A percentile compares a stretch with the other conserved stretches of the same genome.
These are phyloP conservation scores for Arctium lappa DNA, from an alignment of 129 eudicot species.

Conservation along the genomic window DNA sequence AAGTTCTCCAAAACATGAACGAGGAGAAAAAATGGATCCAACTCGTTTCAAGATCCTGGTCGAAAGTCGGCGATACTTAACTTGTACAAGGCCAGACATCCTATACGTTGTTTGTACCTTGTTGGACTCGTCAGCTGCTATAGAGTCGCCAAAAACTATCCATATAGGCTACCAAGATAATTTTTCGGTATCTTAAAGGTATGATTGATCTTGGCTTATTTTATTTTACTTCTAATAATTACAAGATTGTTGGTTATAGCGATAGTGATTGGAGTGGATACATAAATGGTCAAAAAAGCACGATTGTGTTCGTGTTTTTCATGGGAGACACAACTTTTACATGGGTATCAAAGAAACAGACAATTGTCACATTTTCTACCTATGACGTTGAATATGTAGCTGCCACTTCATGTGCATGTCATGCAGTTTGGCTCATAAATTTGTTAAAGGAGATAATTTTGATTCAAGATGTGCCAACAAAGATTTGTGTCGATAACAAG, in stretches of 20 bases:
- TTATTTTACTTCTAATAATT: neutral
- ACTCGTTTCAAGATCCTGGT: conserved; percentile 11
- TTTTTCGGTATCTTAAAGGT: conserved; percentile 3
- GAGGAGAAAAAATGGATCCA: neutral
- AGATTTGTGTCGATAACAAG: too few relatives aligned
- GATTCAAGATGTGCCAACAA: too few relatives aligned
- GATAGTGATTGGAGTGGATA: conserved; percentile 27
- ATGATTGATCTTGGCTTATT: conserved; percentile 7
- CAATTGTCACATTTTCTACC: neutral
- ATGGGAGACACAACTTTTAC: neutral
- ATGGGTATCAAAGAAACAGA: conserved; percentile 10
- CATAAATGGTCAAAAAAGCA: neutral
- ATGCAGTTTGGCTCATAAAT: neutral
- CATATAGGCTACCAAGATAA: neutral
- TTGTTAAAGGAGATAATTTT: too few relatives aligned
- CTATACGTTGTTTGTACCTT: neutral
- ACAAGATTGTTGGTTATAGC: conserved; percentile 7
- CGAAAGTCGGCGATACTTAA: conserved; percentile 3
- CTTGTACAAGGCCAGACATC: conserved; percentile 8
- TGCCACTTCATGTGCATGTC: too few relatives aligned
- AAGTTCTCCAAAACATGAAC: neutral
- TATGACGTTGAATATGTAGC: conserved; percentile 12
- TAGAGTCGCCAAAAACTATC: neutral
- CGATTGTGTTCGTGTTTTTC: neutral
- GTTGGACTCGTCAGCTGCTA: neutral